phyloP scores from a whole-genome alignment of 257 asterid species.

The Ehretia macrophylla region DNA sequence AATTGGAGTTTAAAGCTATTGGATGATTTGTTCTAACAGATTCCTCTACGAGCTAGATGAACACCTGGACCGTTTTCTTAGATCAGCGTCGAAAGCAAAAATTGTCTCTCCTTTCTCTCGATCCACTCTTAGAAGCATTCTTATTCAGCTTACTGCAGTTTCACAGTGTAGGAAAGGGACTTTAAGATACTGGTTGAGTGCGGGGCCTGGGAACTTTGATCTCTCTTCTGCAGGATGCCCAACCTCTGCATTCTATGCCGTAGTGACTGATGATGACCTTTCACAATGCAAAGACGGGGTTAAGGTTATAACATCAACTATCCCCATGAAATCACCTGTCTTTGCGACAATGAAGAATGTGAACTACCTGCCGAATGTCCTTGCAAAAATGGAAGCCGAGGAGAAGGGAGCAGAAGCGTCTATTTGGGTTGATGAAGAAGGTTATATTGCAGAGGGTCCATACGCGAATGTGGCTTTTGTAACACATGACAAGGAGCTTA shows the following conservation, averaged over 20 bases:
- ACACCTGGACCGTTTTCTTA: slow-evolving; percentile 73
- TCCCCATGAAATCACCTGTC: slow-evolving; percentile 55
- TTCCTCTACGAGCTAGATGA: slow-evolving; percentile 69
- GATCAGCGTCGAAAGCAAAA: slow-evolving; percentile 65
- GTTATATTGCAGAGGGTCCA: slow-evolving; percentile 86
- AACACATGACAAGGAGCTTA: slow-evolving; percentile 55
- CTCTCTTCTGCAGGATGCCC: slow-evolving; percentile 48
- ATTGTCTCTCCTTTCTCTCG: slow-evolving; percentile 35
- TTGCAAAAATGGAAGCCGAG: slow-evolving; percentile 84
- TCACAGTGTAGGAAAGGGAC: slow-evolving; percentile 48
- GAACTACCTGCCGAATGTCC: slow-evolving; percentile 88
- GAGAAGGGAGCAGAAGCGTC: slow-evolving; percentile 65
- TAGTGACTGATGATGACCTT: slow-evolving; percentile 50
- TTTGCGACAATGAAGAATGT: slow-evolving; percentile 62
- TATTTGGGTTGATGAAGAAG: slow-evolving; percentile 75
- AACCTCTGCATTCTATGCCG: slow-evolving; percentile 53
- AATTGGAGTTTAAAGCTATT: neutral
- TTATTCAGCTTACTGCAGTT: slow-evolving; percentile 50
- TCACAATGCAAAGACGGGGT: slow-evolving; percentile 52
- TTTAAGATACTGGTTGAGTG: slow-evolving; percentile 53
- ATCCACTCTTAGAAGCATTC: slow-evolving; percentile 42
- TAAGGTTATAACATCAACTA: slow-evolving; percentile 42
- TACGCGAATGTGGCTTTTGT: slow-evolving; percentile 83
- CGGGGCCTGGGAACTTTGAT: slow-evolving; percentile 57
- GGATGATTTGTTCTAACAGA: slow-evolving; percentile 21